These are phyloP conservation scores for Vigna angularis DNA, from an alignment of 306 rosid species.

Conservation along the genomic window DNA sequence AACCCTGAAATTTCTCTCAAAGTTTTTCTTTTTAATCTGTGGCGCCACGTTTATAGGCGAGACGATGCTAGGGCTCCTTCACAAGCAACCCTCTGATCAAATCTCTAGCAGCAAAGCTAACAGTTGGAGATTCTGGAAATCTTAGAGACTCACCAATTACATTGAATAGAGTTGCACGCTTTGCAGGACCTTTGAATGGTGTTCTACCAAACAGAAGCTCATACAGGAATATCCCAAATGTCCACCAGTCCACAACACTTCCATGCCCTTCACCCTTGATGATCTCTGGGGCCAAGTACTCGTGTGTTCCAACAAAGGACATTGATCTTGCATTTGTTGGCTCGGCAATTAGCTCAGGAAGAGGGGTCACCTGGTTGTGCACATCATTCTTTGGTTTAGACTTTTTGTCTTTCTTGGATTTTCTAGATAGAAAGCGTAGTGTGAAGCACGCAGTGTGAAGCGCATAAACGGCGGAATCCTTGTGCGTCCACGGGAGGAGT, in stretches of 20 bases:
- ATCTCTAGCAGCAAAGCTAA: slow-evolving; percentile 96
- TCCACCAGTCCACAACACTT: slow-evolving; percentile 99
- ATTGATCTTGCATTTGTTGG: slow-evolving; percentile 94
- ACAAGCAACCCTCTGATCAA: slow-evolving; percentile 93
- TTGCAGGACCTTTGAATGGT: slow-evolving; percentile 88
- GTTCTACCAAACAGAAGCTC: slow-evolving; percentile 95
- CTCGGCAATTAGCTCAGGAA: slow-evolving; percentile 89
- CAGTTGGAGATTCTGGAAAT: slow-evolving; percentile 90
- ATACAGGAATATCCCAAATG: slow-evolving; percentile 91
- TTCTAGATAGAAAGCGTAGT: slow-evolving; percentile 74
- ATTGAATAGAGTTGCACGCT: slow-evolving; percentile 88
- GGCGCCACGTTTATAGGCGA: slow-evolving; percentile 94
- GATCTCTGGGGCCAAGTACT: slow-evolving; percentile 96
- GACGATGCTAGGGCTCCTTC: slow-evolving; percentile 98
- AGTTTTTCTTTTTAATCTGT: slow-evolving; percentile 44
- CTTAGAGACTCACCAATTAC: slow-evolving; percentile 93
- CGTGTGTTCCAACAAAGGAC: slow-evolving; percentile 98
- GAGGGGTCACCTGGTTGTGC: slow-evolving; percentile 76
- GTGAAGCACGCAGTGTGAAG: slow-evolving; percentile 59
- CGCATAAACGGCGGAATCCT: too few relatives aligned
- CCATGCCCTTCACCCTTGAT: slow-evolving; percentile 99
- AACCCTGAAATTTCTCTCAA: not conserved
- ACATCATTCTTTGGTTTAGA: slow-evolving; percentile 65
- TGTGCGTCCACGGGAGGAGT: too few relatives aligned
- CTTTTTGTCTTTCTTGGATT: slow-evolving; percentile 72